Conservation (phyloP, 2,329 filamentous ascomycete species). For the Pseudogymnoascus sp. region DNA sequence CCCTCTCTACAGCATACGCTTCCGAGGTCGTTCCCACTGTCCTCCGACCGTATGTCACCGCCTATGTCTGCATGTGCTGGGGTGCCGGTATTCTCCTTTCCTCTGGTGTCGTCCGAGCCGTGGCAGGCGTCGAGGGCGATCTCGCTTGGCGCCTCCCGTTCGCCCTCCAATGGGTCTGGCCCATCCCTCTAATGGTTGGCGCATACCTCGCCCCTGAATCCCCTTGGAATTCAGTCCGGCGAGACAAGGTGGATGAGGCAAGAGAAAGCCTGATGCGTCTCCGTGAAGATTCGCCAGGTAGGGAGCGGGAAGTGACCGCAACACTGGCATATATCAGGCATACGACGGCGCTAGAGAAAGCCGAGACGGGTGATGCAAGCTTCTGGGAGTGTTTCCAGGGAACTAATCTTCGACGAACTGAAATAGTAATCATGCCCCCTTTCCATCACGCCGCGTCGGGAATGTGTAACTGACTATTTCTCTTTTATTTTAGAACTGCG, state of each 20-base stretch:
- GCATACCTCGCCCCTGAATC: slow-evolving; percentile 29
- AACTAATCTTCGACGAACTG: slow-evolving; percentile 24
- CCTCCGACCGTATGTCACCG: slow-evolving; percentile 24
- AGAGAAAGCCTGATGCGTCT: slow-evolving; percentile 24
- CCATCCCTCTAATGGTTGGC: slow-evolving; percentile 22
- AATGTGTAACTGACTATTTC: background rate
- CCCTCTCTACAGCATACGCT: slow-evolving; percentile 20
- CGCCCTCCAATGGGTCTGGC: slow-evolving; percentile 20
- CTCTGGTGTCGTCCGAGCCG: slow-evolving; percentile 23
- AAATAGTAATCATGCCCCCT: slow-evolving; percentile 18
- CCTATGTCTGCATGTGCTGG: slow-evolving; percentile 27
- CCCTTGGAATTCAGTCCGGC: slow-evolving; percentile 30
- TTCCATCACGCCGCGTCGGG: background rate
- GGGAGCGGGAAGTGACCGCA: slow-evolving; percentile 26
- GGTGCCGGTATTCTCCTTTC: slow-evolving; percentile 23
- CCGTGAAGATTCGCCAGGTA: slow-evolving; percentile 19
- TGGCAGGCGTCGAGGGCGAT: slow-evolving; percentile 18
- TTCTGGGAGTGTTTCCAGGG: slow-evolving; percentile 24
- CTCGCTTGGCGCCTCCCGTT: slow-evolving; percentile 19
- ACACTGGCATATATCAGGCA: slow-evolving; percentile 23
- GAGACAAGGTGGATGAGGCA: slow-evolving; percentile 26
- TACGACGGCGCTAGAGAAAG: slow-evolving; percentile 22
- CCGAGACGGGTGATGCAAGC: slow-evolving; percentile 20
- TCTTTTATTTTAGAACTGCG: slow-evolving; percentile 26
- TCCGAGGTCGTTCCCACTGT: slow-evolving; percentile 25